Evolutionary conservation across 1,284 basidiomycete genomes (phyloP).

Genomic region (Vanrija sp.): DNA sequence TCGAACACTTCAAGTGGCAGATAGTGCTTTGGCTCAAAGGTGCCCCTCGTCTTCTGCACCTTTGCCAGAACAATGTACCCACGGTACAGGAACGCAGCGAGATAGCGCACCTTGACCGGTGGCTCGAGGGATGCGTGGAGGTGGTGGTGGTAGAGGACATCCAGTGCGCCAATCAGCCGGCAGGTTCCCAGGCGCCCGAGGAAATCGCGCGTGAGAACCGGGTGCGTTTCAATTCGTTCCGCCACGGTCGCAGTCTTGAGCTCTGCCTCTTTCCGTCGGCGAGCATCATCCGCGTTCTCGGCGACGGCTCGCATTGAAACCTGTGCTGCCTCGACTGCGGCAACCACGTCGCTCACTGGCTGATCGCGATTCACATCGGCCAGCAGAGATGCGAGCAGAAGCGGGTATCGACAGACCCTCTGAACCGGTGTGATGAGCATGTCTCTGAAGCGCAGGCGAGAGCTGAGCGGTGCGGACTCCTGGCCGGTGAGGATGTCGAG

Average conservation of each 20-base stretch:
- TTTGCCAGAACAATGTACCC: constrained; percentile 84
- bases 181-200: constrained; percentile 68
- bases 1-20: constrained; percentile 70
- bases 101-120: constrained; percentile 71
- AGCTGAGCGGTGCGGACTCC: constrained; percentile 21
- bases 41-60: constrained; percentile 56
- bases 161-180: constrained; percentile 72
- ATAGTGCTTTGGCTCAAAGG: constrained; percentile 83
- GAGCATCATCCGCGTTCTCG: constrained; percentile 56
- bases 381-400: constrained; percentile 73
- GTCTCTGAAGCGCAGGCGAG: constrained; percentile 60
- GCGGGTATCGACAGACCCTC: constrained; percentile 84
- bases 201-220: constrained; percentile 53
- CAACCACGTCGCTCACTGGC: constrained; percentile 3
- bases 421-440: constrained; percentile 87
- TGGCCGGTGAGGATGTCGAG: constrained; percentile 37
- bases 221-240: constrained; percentile 58
- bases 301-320: constrained; percentile 59
- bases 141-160: constrained; percentile 68
- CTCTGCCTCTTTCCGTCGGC: constrained; percentile 58
- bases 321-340: constrained; percentile 38
- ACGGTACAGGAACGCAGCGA: constrained; percentile 80
- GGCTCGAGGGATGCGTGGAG: constrained; percentile 42
- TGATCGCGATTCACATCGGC: constrained; percentile 22
- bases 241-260: constrained; percentile 66